Conservation (phyloP, 2,329 filamentous ascomycete species). For the Bimuria novae-zelandiae region DNA sequence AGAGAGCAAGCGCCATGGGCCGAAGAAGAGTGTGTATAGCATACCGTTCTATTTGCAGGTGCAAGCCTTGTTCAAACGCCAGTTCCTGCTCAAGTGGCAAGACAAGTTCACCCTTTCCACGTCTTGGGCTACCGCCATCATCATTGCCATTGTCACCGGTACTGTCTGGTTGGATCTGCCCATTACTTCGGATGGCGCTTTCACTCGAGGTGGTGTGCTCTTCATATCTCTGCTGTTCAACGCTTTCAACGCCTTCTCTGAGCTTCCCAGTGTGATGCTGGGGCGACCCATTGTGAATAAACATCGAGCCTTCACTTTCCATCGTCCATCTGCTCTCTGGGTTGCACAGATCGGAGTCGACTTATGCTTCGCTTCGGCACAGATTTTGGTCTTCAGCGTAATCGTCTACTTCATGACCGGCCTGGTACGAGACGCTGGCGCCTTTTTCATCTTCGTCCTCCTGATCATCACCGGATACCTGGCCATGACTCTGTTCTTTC, state of each 20-base stretch:
- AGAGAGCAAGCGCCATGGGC: constrained; percentile 77
- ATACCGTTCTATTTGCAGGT: constrained; percentile 83
- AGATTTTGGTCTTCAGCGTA: constrained; percentile 62
- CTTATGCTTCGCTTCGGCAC: constrained; percentile 69
- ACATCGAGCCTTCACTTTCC: constrained; percentile 81
- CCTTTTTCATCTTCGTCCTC: constrained; percentile 55
- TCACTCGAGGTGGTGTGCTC: constrained; percentile 79
- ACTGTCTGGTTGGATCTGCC: constrained; percentile 77
- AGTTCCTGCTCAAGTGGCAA: constrained; percentile 85
- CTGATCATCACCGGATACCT: constrained; percentile 50
- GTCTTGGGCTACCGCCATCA: constrained; percentile 71
- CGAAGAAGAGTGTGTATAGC: constrained; percentile 76
- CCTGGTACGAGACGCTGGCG: constrained; percentile 50
- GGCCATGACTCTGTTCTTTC: constrained; percentile 52
- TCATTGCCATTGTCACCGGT: constrained; percentile 78
- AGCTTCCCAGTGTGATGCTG: constrained; percentile 75
- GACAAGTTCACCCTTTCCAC: constrained; percentile 78
- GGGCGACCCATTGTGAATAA: constrained; percentile 81
- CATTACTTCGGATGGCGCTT: constrained; percentile 68
- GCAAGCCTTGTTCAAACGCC: constrained; percentile 81
- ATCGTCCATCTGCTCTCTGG: constrained; percentile 80
- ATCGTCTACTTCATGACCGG: constrained; percentile 58
- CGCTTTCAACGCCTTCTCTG: constrained; percentile 83
- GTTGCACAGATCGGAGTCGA: constrained; percentile 83
- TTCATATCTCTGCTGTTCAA: constrained; percentile 84